These are phyloP conservation scores for Tuber indicum DNA, from an alignment of 495 filamentous ascomycete genomes.

Conservation along the genomic window DNA sequence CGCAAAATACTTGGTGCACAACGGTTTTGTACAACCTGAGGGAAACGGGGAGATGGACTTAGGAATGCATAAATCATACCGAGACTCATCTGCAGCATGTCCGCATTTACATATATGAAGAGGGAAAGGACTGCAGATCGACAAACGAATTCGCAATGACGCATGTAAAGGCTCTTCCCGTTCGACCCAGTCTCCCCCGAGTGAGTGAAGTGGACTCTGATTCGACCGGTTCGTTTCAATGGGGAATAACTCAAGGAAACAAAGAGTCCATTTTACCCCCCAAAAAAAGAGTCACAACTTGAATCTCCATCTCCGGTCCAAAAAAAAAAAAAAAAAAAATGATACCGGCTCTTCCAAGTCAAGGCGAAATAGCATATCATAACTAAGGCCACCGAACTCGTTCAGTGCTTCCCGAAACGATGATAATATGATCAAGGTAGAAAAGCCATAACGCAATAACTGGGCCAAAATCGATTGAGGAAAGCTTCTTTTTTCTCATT, in stretches of 20 bases:
- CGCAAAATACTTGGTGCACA: neutral
- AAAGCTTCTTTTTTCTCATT: neutral
- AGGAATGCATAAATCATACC: slow-evolving; percentile 3
- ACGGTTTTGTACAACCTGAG: slow-evolving; percentile 31
- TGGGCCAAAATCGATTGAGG: neutral
- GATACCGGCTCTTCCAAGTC: neutral
- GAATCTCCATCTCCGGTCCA: neutral
- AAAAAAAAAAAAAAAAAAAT: neutral
- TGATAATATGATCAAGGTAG: neutral
- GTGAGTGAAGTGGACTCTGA: neutral
- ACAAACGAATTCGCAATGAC: slow-evolving; percentile 15
- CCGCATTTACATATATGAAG: neutral
- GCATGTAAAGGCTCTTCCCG: slow-evolving; percentile 9
- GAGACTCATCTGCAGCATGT: neutral
- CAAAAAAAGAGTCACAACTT: neutral
- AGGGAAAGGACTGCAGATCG: neutral
- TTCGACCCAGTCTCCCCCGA: neutral
- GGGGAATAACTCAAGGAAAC: neutral
- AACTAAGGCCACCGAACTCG: neutral
- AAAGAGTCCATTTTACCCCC: neutral
- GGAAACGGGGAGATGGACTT: slow-evolving; percentile 5
- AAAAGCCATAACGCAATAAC: neutral
- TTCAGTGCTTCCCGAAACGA: neutral
- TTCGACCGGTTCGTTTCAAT: neutral
- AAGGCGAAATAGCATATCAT: neutral